Percentiles rank a stretch among this genome's conserved stretches.
Conservation (phyloP, 2,329 filamentous ascomycete genomes). For the Arthroderma sp. region DNA sequence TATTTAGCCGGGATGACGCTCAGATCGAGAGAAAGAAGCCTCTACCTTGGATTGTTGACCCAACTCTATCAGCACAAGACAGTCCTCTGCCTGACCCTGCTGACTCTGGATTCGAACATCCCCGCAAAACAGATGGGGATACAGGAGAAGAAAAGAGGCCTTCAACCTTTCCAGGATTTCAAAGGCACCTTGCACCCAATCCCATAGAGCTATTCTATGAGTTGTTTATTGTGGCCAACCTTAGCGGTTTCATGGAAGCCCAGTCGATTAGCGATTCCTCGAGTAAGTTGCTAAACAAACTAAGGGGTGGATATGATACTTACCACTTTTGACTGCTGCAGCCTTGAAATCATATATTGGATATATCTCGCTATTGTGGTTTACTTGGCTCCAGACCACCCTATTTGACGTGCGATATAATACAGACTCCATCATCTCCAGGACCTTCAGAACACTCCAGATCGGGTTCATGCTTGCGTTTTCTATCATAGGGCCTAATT, state of each 20-base stretch:
- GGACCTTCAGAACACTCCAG: constrained; percentile 45
- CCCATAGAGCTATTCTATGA: constrained; percentile 48
- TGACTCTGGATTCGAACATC: not conserved
- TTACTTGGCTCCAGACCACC: constrained; percentile 52
- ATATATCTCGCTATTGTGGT: constrained; percentile 50
- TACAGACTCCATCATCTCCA: constrained; percentile 51
- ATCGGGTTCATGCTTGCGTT: constrained; percentile 54
- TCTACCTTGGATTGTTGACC: not conserved
- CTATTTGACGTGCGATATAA: constrained; percentile 55
- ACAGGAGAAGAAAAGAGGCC: not conserved
- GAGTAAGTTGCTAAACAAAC: not conserved
- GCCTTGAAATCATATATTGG: constrained; percentile 36
- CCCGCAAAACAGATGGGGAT: not conserved
- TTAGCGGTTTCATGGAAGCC: constrained; percentile 47
- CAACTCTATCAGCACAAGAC: not conserved
- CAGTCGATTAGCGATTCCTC: constrained; percentile 40
- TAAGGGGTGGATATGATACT: not conserved
- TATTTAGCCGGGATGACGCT: constrained; percentile 1
- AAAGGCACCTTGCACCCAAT: constrained; percentile 1
- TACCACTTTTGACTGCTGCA: constrained; percentile 8
- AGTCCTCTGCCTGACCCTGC: not conserved
- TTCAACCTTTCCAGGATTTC: not conserved
- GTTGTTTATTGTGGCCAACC: constrained; percentile 50
- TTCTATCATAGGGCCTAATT: constrained; percentile 43
- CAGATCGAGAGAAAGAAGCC: not conserved